Percentiles rank a stretch among this genome's conserved stretches.
These are phyloP conservation scores for Cylindrotheca closterium DNA, from an alignment of 108 stramenopile species.

Conservation along the genomic window DNA sequence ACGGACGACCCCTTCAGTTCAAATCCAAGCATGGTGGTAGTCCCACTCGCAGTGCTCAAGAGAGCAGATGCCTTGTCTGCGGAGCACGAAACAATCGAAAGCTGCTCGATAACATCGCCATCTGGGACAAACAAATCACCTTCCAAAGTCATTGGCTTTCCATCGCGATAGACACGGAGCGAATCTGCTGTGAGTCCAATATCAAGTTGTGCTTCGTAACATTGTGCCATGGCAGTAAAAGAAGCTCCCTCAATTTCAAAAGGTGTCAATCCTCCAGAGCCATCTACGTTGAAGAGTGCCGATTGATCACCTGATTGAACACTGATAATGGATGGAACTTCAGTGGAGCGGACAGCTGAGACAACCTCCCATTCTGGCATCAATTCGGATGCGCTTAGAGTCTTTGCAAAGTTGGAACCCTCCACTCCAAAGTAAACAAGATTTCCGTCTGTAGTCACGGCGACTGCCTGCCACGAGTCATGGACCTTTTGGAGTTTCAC, in stretches of 20 bases:
- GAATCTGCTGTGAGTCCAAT: constrained; percentile 14
- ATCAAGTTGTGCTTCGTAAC: constrained; percentile 28
- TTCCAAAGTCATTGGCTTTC: constrained; percentile 6
- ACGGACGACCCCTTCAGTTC: neutral
- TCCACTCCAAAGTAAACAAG: neutral
- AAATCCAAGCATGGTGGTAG: constrained; percentile 40
- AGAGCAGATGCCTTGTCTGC: constrained; percentile 33
- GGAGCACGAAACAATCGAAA: constrained; percentile 44
- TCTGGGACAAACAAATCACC: constrained; percentile 32
- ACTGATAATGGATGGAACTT: constrained; percentile 6
- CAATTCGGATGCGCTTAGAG: neutral
- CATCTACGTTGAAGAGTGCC: constrained; percentile 16
- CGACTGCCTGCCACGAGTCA: constrained; percentile 10
- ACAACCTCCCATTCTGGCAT: constrained; percentile 23
- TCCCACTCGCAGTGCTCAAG: constrained; percentile 50
- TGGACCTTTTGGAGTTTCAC: constrained; percentile 2
- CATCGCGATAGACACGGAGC: neutral
- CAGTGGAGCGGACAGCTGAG: constrained; percentile 12
- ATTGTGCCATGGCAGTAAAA: constrained; percentile 32
- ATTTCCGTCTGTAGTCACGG: constrained; percentile 6
- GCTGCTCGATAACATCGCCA: constrained; percentile 15
- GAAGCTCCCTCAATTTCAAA: constrained; percentile 4
- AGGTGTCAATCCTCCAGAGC: constrained; percentile 7
- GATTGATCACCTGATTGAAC: constrained; percentile 5
- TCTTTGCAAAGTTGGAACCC: neutral